Conservation (phyloP, 2,329 filamentous ascomycete genomes). For the Beauveria caledonica region DNA sequence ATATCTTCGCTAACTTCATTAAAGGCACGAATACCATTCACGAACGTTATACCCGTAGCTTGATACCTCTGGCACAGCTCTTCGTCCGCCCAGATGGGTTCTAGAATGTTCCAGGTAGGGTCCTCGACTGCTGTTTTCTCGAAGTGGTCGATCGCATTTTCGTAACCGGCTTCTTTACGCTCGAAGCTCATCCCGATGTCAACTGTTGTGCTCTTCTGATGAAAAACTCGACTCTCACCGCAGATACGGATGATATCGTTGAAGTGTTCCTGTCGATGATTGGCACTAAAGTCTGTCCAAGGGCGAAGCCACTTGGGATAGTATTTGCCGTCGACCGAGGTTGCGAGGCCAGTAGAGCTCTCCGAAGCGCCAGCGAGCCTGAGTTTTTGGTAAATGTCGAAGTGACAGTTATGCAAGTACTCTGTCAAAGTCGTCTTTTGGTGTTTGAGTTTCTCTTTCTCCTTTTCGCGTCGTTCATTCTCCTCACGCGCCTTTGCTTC, state of each 20-base stretch:
- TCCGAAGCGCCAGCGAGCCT: background rate
- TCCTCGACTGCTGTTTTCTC: background rate
- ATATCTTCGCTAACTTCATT: background rate
- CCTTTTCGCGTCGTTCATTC: background rate
- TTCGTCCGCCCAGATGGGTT: background rate
- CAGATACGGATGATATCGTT: background rate
- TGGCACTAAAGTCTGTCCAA: background rate
- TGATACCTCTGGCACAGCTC: background rate
- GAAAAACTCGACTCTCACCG: background rate
- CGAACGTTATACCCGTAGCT: background rate
- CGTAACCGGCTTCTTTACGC: background rate
- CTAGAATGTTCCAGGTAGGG: background rate
- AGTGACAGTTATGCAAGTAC: background rate
- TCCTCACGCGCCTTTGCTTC: background rate
- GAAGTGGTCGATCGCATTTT: background rate
- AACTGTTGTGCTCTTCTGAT: background rate
- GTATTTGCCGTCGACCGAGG: background rate
- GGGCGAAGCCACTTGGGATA: background rate
- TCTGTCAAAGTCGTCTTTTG: background rate
- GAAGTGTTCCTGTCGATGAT: background rate
- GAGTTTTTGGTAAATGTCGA: background rate
- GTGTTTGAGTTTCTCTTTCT: background rate
- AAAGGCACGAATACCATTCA: background rate
- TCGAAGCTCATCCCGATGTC: background rate
- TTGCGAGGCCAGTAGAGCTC: background rate